Conservation (phyloP, 441 rosid genomes). For the Brassica hybrid region DNA sequence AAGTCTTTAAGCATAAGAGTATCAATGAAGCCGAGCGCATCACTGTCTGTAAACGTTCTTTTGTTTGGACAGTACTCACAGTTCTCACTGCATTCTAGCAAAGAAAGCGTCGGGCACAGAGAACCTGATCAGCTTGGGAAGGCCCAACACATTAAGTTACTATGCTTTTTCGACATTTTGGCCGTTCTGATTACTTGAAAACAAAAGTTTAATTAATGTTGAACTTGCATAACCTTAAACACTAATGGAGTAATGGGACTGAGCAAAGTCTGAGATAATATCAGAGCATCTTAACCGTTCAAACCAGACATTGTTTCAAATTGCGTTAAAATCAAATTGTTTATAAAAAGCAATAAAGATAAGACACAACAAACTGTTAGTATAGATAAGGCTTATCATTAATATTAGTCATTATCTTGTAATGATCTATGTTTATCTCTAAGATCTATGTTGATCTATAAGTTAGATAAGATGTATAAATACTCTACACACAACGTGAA, state of each 20-base stretch:
- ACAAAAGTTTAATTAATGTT: neutral
- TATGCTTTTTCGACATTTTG: neutral
- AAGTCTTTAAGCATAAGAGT: too few species aligned
- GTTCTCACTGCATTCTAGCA: neutral
- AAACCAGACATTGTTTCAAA: neutral
- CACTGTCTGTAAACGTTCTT: slow-evolving; percentile 1
- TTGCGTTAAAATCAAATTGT: neutral
- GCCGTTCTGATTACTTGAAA: neutral
- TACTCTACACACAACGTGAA: too few species aligned
- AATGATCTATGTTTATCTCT: too few species aligned
- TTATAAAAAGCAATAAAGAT: slow-evolving; percentile 11
- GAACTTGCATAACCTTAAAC: neutral
- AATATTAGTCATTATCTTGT: too few species aligned
- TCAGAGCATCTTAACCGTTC: neutral
- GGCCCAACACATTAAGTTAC: neutral
- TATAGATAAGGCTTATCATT: too few species aligned
- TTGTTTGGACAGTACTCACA: slow-evolving; percentile 10
- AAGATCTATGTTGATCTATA: too few species aligned
- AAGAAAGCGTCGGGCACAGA: neutral
- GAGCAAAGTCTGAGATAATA: neutral
- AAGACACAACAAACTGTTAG: too few species aligned
- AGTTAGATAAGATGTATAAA: too few species aligned
- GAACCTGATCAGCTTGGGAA: neutral
- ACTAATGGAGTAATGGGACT: neutral
- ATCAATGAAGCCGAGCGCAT: neutral